Percentiles rank a stretch among this genome's conserved stretches.
Conservation (phyloP, 345 rosid genomes). For the Geranium rotundifolium region DNA sequence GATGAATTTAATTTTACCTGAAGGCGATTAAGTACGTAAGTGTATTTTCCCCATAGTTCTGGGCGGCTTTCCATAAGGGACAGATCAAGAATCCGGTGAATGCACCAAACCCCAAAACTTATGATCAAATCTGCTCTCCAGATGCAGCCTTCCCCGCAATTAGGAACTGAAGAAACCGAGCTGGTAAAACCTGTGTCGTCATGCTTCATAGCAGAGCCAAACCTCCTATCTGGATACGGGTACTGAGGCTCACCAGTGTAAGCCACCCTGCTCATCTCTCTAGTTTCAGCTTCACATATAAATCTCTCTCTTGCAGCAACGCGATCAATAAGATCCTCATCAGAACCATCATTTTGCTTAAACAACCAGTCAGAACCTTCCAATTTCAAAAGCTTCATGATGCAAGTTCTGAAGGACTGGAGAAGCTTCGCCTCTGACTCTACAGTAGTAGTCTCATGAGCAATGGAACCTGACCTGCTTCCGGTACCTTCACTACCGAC, state of each 20-base stretch:
- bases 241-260: conserved; percentile 38
- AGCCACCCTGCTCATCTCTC: conserved; percentile 39
- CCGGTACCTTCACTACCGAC: conserved; percentile 44
- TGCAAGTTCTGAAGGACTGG: conserved; percentile 63
- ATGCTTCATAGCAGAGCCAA: conserved; percentile 16
- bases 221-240: conserved; percentile 22
- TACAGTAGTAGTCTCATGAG: conserved; percentile 31
- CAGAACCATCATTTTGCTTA: conserved; percentile 72
- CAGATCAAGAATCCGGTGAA: conserved; percentile 75
- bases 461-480: conserved; percentile 27
- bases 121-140: conserved; percentile 70
- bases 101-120: conserved; percentile 99
- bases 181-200: conserved; percentile 20
- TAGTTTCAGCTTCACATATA: conserved; percentile 60
- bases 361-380: conserved; percentile 98
- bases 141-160: conserved; percentile 89
- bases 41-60: conserved; percentile 96
- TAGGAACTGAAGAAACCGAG: conserved; percentile 60
- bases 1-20: conserved; percentile 60
- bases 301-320: conserved; percentile 87
- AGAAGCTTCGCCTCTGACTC: conserved; percentile 78
- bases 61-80: conserved; percentile 97
- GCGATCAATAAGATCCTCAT: conserved; percentile 77
- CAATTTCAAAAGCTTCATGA: conserved; percentile 62
- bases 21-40: conserved; percentile 87